Evolutionary conservation across 768 basidiomycete genomes (phyloP).

Genomic region (Baorangia bicolor): DNA sequence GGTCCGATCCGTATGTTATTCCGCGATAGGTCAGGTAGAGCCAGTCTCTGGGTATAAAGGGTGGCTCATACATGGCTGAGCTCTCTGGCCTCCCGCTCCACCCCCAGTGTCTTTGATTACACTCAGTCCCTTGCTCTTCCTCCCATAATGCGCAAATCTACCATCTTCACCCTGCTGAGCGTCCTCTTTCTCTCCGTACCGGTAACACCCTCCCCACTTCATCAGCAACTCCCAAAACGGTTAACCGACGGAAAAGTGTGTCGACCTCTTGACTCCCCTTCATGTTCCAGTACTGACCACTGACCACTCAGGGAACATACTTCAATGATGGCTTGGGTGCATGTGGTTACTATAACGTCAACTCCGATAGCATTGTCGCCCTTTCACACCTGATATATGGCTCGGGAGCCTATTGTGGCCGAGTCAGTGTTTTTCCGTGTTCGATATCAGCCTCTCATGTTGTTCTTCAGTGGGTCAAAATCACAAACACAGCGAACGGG

Average conservation of each 20-base stretch:
- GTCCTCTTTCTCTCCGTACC: conserved; percentile 39
- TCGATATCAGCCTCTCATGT: background rate
- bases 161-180: conserved; percentile 39
- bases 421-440: conserved; percentile 39
- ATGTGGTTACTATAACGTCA: conserved; percentile 53
- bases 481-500: conserved; percentile 55
- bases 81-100: background rate
- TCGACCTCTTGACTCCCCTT: background rate
- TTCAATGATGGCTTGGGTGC: conserved; percentile 58
- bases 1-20: conserved; percentile 6
- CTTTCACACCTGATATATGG: conserved; percentile 54
- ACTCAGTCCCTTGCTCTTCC: background rate
- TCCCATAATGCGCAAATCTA: conserved; percentile 14
- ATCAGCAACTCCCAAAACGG: conserved; percentile 46
- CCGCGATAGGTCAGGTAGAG: conserved; percentile 15
- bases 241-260: conserved; percentile 53
- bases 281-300: background rate
- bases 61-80: background rate
- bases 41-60: conserved; percentile 21
- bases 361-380: conserved; percentile 57
- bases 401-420: conserved; percentile 54
- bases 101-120: background rate
- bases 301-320: conserved; percentile 55
- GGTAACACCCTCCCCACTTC: conserved; percentile 35
- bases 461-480: conserved; percentile 47